Conservation (phyloP, 768 basidiomycete species). For the Russula sp. region DNA sequence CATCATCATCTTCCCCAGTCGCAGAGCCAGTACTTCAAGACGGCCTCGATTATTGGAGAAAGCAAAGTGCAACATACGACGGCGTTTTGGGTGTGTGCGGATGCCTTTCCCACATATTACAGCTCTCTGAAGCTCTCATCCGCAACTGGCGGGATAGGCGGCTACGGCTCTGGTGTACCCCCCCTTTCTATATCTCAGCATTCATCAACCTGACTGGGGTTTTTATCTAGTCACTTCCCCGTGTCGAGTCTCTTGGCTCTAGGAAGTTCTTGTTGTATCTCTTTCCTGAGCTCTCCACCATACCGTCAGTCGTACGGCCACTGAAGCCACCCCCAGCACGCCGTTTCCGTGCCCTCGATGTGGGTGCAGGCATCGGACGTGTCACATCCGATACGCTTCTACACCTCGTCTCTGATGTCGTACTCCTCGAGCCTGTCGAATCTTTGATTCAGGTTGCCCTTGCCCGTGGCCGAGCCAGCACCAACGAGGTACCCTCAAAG, state of each 20-base stretch:
- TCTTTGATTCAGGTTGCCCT: slow-evolving; percentile 70
- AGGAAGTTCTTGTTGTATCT: slow-evolving; percentile 80
- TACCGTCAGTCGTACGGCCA: slow-evolving; percentile 64
- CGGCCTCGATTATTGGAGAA: slow-evolving; percentile 83
- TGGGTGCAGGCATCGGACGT: slow-evolving; percentile 90
- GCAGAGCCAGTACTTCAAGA: slow-evolving; percentile 53
- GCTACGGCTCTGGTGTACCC: slow-evolving; percentile 48
- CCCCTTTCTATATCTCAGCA: slow-evolving; percentile 16
- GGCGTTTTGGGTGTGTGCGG: slow-evolving; percentile 67
- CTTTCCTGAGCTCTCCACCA: slow-evolving; percentile 68
- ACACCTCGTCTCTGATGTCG: slow-evolving; percentile 81
- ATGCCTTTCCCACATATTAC: background rate
- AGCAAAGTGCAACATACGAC: slow-evolving; percentile 72
- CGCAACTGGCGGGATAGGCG: slow-evolving; percentile 29
- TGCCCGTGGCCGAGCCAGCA: slow-evolving; percentile 29
- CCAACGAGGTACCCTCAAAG: slow-evolving; percentile 26
- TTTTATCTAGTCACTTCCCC: slow-evolving; percentile 65
- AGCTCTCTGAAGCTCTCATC: background rate
- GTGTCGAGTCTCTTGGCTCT: slow-evolving; percentile 85
- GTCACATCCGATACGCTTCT: slow-evolving; percentile 85
- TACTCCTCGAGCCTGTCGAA: slow-evolving; percentile 83
- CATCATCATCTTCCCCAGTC: background rate
- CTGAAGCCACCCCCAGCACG: slow-evolving; percentile 32
- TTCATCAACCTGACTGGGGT: background rate
- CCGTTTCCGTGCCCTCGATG: slow-evolving; percentile 75